Percentiles rank a stretch among this genome's conserved stretches.
phyloP scores from a whole-genome alignment of 1,139 yeast species.

The Meyerozyma athensensis region DNA sequence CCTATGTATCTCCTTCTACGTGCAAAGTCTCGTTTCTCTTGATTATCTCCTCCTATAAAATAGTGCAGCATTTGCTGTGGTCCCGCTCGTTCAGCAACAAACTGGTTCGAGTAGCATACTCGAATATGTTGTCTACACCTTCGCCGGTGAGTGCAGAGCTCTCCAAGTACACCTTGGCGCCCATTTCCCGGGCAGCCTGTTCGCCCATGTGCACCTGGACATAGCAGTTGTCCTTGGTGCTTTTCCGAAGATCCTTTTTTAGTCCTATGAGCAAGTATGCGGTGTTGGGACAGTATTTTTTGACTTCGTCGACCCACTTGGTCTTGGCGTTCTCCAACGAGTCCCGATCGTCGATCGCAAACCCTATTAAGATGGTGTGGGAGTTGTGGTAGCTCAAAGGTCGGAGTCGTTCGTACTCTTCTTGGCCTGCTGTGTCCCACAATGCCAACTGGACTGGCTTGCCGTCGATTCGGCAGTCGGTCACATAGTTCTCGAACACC shows the following conservation, averaged over 20 bases:
- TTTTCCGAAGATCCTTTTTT: slow-evolving; percentile 58
- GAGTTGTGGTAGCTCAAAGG: slow-evolving; percentile 82
- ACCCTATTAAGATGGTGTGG: slow-evolving; percentile 66
- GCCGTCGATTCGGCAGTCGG: slow-evolving; percentile 90
- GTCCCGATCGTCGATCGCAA: slow-evolving; percentile 66
- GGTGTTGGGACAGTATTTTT: slow-evolving; percentile 60
- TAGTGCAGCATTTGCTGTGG: slow-evolving; percentile 30
- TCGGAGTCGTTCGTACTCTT: slow-evolving; percentile 76
- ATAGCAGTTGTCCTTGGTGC: slow-evolving; percentile 26
- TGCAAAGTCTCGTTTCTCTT: not conserved
- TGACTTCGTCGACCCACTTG: slow-evolving; percentile 72
- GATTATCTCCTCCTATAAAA: slow-evolving; percentile 15
- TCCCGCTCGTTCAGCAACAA: slow-evolving; percentile 34
- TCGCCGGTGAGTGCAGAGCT: slow-evolving; percentile 78
- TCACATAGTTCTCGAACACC: slow-evolving; percentile 90
- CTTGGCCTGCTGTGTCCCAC: slow-evolving; percentile 98
- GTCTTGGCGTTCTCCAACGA: slow-evolving; percentile 62
- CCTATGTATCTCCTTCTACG: not conserved
- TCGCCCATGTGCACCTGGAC: slow-evolving; percentile 56
- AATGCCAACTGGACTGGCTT: slow-evolving; percentile 83
- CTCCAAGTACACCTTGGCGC: slow-evolving; percentile 66
- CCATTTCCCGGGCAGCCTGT: slow-evolving; percentile 57
- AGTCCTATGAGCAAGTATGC: slow-evolving; percentile 66
- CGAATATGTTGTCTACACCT: slow-evolving; percentile 79
- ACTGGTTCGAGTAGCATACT: slow-evolving; percentile 69